phyloP scores from a whole-genome alignment of 495 filamentous ascomycete species.

The Penicillium simplicissimum region DNA sequence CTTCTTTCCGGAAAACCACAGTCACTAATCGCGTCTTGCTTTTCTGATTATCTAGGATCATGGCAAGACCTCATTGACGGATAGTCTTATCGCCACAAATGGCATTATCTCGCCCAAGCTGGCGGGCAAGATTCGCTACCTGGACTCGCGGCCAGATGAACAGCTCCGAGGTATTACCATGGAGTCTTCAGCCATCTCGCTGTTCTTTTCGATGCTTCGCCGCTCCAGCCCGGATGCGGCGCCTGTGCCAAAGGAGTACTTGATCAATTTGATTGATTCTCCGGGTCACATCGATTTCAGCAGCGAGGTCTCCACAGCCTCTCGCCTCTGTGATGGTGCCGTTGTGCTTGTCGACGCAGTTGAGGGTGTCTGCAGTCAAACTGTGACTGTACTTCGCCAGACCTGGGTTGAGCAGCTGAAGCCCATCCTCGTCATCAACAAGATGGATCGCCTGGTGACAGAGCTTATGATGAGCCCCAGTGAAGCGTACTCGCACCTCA shows the following conservation, averaged over 20 bases:
- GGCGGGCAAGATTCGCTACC: conserved; percentile 95
- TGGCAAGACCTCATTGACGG: conserved; percentile 96
- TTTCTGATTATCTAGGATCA: conserved; percentile 61
- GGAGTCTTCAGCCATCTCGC: conserved; percentile 97
- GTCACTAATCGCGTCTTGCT: conserved; percentile 3
- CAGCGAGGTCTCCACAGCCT: conserved; percentile 95
- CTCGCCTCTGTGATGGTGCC: conserved; percentile 90
- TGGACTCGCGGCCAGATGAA: conserved; percentile 96
- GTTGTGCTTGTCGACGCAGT: conserved; percentile 97
- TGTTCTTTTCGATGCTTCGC: conserved; percentile 90
- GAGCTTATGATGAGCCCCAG: conserved; percentile 88
- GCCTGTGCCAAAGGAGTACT: conserved; percentile 78
- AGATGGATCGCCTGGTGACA: conserved; percentile 91
- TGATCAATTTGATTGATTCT: conserved; percentile 98
- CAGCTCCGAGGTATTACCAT: conserved; percentile 97
- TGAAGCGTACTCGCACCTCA: conserved; percentile 90
- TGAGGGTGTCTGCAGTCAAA: conserved; percentile 97
- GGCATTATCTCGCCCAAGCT: conserved; percentile 98
- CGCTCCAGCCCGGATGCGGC: conserved; percentile 64
- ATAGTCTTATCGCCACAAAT: conserved; percentile 96
- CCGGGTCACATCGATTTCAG: conserved; percentile 99
- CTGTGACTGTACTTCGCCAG: conserved; percentile 92
- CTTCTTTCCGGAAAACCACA: background rate
- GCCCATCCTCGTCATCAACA: conserved; percentile 94
- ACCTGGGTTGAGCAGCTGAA: conserved; percentile 96